phyloP scores from a whole-genome alignment of 108 stramenopile genomes.

The Cyclotella atomus region DNA sequence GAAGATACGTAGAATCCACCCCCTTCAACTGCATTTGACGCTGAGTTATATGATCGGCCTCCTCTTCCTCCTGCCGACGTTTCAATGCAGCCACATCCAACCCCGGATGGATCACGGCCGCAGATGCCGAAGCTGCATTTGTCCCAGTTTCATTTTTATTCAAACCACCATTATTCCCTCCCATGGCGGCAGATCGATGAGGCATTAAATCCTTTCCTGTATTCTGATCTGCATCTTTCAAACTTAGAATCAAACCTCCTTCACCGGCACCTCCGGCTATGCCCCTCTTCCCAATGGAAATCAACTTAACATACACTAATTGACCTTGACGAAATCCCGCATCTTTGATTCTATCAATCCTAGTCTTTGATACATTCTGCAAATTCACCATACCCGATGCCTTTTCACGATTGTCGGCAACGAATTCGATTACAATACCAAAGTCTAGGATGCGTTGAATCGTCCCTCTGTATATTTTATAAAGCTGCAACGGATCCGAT shows the following conservation, averaged over 20 bases:
- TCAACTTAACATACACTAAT: constrained; percentile 90
- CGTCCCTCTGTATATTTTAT: constrained; percentile 83
- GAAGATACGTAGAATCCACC: constrained; percentile 19
- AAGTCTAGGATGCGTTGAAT: constrained; percentile 91
- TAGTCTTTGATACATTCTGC: constrained; percentile 67
- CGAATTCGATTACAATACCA: constrained; percentile 88
- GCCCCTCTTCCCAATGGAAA: constrained; percentile 66
- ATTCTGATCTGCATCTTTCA: constrained; percentile 95
- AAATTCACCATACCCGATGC: constrained; percentile 92
- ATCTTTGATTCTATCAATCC: constrained; percentile 52
- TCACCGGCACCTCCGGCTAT: constrained; percentile 41
- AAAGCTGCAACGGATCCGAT: constrained; percentile 54
- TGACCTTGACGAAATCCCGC: constrained; percentile 78
- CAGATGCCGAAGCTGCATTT: constrained; percentile 41
- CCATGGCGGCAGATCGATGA: constrained; percentile 59
- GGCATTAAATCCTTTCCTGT: constrained; percentile 93
- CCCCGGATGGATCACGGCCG: constrained; percentile 84
- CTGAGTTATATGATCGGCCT: constrained; percentile 51
- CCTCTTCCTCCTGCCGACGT: constrained; percentile 74
- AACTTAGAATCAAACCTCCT: constrained; percentile 75
- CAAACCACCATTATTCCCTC: background rate
- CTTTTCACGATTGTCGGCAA: constrained; percentile 14
- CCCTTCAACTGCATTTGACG: constrained; percentile 37
- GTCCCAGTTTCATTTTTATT: constrained; percentile 23
- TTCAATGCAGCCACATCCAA: constrained; percentile 84